Evolutionary conservation across 352 stramenopile species (phyloP), one percentile per base, ranked within the genome.

Genomic region (Thalassiosira delicatula): DNA sequence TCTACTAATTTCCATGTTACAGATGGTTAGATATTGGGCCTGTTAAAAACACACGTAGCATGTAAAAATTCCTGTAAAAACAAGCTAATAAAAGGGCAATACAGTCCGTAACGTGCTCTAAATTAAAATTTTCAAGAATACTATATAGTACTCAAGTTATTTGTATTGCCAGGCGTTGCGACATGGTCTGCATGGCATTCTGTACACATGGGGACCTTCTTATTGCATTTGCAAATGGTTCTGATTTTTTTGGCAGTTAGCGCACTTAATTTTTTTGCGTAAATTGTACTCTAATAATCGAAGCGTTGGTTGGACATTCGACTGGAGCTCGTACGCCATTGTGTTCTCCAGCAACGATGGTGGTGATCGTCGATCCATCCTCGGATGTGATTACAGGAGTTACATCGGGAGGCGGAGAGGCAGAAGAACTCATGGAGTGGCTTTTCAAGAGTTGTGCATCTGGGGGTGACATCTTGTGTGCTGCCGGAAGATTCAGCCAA

Each of bases 401-500:
- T 44, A 60, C 63, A 46, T 40, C 25, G 29, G 25, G 12, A 4
- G 71, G 70, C 35, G 44, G 44, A 8, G 14, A 51, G 9, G 40
- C 17, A 29, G 33, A 42, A 32, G 37, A 30, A 51, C 33, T 23
- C 40, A 82, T 29, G 14, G 4, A 0, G 61, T 77, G 25, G 0
- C 68, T 42, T 72, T 75, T 54, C 33, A 89, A 78, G 1, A 87
- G 30, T 49, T 56, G 1, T 35, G 61, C 63, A 9, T 60, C 37
- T 3, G 91, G 91, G 59, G 30, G 35, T 37, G 79, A 65, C 57
- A 92, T 81, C 73, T 94, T 94, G 14, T 83, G 23, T 30, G 60
- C 25, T 1, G 60, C 51, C 9, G 88, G 88, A 11, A 94, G 37
- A 80, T 95, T 94, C 25, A 96, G 67, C 93, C 93, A 96, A 23